Evolutionary conservation across 257 asterid genomes (phyloP).

Genomic region (Perilla frutescens): DNA sequence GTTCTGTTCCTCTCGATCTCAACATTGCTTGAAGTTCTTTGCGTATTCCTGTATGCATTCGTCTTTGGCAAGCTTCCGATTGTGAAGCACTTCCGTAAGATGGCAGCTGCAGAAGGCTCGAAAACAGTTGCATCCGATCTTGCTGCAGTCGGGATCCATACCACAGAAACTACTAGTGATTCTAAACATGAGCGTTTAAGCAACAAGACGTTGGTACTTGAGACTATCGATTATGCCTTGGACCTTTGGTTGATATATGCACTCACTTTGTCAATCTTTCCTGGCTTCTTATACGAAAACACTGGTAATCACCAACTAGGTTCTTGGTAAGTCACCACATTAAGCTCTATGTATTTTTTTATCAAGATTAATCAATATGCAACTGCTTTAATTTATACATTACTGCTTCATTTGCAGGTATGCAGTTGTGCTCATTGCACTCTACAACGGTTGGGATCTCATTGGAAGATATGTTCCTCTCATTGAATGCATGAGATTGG

Average conservation of each 20-base stretch:
- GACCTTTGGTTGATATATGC: constrained; percentile 59
- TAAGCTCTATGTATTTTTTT: no score
- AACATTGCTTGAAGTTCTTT: constrained; percentile 64
- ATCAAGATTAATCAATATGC: no score
- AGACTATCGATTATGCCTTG: constrained; percentile 67
- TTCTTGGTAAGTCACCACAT: constrained; percentile 60
- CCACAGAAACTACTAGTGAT: constrained; percentile 43
- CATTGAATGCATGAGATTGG: constrained; percentile 46
- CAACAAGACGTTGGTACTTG: constrained; percentile 52
- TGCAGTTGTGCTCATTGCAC: constrained; percentile 65
- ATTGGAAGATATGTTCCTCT: constrained; percentile 68
- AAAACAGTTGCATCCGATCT: constrained; percentile 85
- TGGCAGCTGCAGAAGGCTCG: constrained; percentile 85
- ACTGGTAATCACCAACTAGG: constrained; percentile 83
- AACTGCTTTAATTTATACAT: no score
- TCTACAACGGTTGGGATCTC: constrained; percentile 75
- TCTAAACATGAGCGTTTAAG: constrained; percentile 51
- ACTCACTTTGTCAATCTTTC: constrained; percentile 75
- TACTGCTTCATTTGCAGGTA: constrained; percentile 51
- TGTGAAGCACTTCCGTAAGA: constrained; percentile 67
- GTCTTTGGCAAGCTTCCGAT: constrained; percentile 68
- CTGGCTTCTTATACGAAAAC: constrained; percentile 85
- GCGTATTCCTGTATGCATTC: constrained; percentile 70
- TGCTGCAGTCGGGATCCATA: constrained; percentile 76
- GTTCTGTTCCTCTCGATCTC: constrained; percentile 75